Percentiles rank a stretch among this genome's conserved stretches.
Evolutionary conservation across 1,139 yeast genomes (phyloP).

Genomic region (Kodamaea anthophila): DNA sequence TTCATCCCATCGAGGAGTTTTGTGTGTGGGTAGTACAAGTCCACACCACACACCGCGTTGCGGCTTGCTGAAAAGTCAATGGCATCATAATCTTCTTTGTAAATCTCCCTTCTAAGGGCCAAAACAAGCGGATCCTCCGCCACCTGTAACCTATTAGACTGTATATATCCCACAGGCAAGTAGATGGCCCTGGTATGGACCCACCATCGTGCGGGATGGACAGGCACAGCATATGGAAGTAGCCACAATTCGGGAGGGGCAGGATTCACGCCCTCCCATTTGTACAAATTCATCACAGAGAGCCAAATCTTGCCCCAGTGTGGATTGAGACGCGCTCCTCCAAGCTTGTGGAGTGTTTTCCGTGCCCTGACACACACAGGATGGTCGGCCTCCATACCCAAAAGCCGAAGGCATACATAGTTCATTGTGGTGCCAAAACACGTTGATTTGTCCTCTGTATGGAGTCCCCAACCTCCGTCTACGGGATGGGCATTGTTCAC

Average conservation of each 20-base stretch:
- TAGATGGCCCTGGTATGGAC: conserved; percentile 95
- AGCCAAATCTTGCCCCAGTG: conserved; percentile 99
- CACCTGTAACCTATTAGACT: conserved; percentile 52
- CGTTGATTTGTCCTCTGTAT: conserved; percentile 84
- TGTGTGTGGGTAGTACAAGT: conserved; percentile 90
- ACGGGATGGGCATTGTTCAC: conserved; percentile 92
- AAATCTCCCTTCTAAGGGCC: conserved; percentile 72
- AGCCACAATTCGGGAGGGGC: conserved; percentile 96
- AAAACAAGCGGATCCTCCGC: conserved; percentile 57
- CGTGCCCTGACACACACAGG: conserved; percentile 80
- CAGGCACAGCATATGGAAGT: conserved; percentile 71
- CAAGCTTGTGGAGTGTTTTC: conserved; percentile 58
- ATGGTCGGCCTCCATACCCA: conserved; percentile 72
- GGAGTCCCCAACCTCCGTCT: conserved; percentile 99
- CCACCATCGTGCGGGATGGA: conserved; percentile 99
- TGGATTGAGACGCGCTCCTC: conserved; percentile 87
- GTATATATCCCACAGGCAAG: conserved; percentile 77
- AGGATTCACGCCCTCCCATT: conserved; percentile 97
- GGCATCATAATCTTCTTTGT: conserved; percentile 51
- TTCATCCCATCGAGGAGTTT: conserved; percentile 60
- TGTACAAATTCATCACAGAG: conserved; percentile 69
- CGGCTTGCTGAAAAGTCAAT: conserved; percentile 69
- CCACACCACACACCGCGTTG: conserved; percentile 86
- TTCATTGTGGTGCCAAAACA: conserved; percentile 92
- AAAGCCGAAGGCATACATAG: conserved; percentile 68